Evolutionary conservation across 139 green algal species (phyloP).

Genomic region (Chlamydomonas sp.): DNA sequence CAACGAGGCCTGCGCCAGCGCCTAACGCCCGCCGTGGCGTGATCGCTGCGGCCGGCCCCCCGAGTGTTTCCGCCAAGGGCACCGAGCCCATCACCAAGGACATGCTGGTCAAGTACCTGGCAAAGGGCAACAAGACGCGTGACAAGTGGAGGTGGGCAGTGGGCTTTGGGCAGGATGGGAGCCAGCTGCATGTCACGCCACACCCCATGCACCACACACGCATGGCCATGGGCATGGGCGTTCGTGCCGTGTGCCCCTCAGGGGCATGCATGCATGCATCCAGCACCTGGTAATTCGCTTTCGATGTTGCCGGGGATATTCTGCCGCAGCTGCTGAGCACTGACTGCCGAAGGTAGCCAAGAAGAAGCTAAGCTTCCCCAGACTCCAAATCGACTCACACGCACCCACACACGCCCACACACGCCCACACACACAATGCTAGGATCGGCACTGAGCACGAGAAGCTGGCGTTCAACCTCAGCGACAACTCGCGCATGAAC

Average conservation of each 20-base stretch:
- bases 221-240: too few species aligned
- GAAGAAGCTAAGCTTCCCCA: background rate
- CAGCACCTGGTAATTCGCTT: too few species aligned
- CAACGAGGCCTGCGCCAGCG: too few species aligned
- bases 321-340: background rate
- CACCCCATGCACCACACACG: background rate
- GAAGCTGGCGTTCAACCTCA: slow-evolving; percentile 87
- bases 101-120: slow-evolving; percentile 73
- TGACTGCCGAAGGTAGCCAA: too few species aligned
- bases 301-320: background rate
- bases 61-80: slow-evolving; percentile 13
- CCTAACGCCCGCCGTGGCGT: too few species aligned
- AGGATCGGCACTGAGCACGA: slow-evolving; percentile 99
- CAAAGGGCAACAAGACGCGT: slow-evolving; percentile 70
- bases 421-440: too few species aligned
- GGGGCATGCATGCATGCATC: too few species aligned
- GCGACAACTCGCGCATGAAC: slow-evolving; percentile 50
- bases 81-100: slow-evolving; percentile 50
- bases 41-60: too few species aligned
- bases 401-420: too few species aligned
- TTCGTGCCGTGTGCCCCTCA: too few species aligned
- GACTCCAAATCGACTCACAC: background rate
- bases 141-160: slow-evolving; percentile 60
- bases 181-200: background rate
- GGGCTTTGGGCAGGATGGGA: background rate